Conservation (phyloP, 2,329 filamentous ascomycete species). For the Fusarium pseudocircinatum region DNA sequence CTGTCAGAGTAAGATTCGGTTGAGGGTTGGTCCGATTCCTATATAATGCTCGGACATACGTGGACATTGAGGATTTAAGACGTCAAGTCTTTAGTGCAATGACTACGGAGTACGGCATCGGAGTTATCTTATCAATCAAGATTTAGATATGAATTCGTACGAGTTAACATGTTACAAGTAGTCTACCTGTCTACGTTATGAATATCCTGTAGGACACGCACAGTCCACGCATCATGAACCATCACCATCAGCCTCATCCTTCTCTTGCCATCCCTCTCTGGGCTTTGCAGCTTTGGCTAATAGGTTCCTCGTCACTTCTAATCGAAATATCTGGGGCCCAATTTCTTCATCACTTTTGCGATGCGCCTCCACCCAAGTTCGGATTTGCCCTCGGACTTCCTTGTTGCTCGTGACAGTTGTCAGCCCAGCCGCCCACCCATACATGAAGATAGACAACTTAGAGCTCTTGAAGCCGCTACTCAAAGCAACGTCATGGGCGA, state of each 20-base stretch:
- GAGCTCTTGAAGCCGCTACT: slow-evolving; percentile 48
- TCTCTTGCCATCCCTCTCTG: slow-evolving; percentile 27
- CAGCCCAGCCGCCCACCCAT: slow-evolving; percentile 50
- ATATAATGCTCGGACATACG: neutral
- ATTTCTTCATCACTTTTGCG: slow-evolving; percentile 42
- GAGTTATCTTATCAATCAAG: neutral
- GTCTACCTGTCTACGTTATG: no score
- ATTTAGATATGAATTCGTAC: neutral
- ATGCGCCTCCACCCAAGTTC: slow-evolving; percentile 48
- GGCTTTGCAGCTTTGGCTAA: slow-evolving; percentile 48
- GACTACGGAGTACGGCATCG: neutral
- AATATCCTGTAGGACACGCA: neutral
- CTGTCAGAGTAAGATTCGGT: slow-evolving; percentile 11
- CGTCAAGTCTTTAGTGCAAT: neutral
- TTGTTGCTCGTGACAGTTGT: slow-evolving; percentile 54
- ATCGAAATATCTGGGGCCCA: slow-evolving; percentile 47
- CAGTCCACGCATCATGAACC: neutral
- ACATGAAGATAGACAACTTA: slow-evolving; percentile 53
- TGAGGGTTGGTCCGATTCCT: slow-evolving; percentile 8
- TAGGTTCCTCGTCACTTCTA: slow-evolving; percentile 50
- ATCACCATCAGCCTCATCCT: neutral
- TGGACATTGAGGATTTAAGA: neutral
- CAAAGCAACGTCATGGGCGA: slow-evolving; percentile 48
- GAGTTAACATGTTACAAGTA: neutral
- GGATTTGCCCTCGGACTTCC: slow-evolving; percentile 50